phyloP scores from a whole-genome alignment of 352 stramenopile species.

The Globisporangium mamillatum region DNA sequence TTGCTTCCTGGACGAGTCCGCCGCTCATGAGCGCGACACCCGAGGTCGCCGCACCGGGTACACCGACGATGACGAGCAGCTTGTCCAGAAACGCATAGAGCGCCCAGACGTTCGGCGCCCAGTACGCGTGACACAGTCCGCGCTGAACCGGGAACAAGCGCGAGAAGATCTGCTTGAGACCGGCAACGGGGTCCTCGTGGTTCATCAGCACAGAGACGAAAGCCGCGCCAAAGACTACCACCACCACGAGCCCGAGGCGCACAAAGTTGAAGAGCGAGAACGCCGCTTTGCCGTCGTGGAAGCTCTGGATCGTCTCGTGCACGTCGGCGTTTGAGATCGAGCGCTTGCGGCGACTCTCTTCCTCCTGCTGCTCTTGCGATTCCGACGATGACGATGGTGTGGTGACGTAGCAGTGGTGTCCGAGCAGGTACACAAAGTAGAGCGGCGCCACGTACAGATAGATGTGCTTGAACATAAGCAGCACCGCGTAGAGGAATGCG shows the following conservation, averaged over 20 bases:
- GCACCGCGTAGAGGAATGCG: slow-evolving; percentile 87
- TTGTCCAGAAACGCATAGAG: slow-evolving; percentile 93
- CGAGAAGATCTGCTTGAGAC: slow-evolving; percentile 86
- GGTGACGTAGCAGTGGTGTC: slow-evolving; percentile 86
- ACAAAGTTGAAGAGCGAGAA: slow-evolving; percentile 79
- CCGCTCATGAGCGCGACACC: slow-evolving; percentile 78
- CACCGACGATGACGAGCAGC: slow-evolving; percentile 53
- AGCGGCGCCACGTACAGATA: slow-evolving; percentile 94
- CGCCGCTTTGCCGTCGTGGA: slow-evolving; percentile 47
- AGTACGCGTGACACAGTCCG: slow-evolving; percentile 98
- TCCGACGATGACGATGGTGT: slow-evolving; percentile 13
- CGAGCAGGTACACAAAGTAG: slow-evolving; percentile 96
- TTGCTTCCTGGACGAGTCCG: slow-evolving; percentile 78
- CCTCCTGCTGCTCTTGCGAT: slow-evolving; percentile 12
- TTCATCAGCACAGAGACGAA: slow-evolving; percentile 72
- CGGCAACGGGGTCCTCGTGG: slow-evolving; percentile 45
- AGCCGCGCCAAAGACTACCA: slow-evolving; percentile 76
- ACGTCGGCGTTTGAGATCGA: slow-evolving; percentile 73
- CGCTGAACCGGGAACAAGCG: slow-evolving; percentile 96
- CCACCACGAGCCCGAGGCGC: slow-evolving; percentile 78
- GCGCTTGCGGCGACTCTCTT: slow-evolving; percentile 35
- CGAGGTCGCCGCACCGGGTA: slow-evolving; percentile 22
- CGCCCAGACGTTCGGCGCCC: slow-evolving; percentile 98
- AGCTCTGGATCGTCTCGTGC: slow-evolving; percentile 61
- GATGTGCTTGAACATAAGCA: slow-evolving; percentile 98